These are phyloP conservation scores for Glarea lozoyensis DNA, from an alignment of 495 filamentous ascomycete species.

Conservation along the genomic window DNA sequence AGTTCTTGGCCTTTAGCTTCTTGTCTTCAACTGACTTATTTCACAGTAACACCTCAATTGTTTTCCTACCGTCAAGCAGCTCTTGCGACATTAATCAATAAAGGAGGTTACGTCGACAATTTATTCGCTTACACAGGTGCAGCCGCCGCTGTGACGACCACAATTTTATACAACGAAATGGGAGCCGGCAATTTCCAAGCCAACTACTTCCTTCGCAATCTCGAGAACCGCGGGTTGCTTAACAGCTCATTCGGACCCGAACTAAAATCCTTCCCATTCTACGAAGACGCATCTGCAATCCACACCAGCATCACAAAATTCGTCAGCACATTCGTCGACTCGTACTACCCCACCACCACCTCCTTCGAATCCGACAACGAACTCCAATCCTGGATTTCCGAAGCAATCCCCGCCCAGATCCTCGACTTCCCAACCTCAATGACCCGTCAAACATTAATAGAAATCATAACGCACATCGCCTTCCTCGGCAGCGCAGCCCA, in stretches of 20 bases:
- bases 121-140: slow-evolving; percentile 18
- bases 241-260: slow-evolving; percentile 21
- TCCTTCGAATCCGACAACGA: slow-evolving; percentile 22
- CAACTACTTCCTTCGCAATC: slow-evolving; percentile 26
- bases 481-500: slow-evolving; percentile 19
- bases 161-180: slow-evolving; percentile 18
- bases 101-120: slow-evolving; percentile 23
- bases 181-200: slow-evolving; percentile 22
- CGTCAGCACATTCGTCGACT: slow-evolving; percentile 24
- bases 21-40: neutral
- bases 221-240: slow-evolving; percentile 24
- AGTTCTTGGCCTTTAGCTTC: slow-evolving; percentile 1
- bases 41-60: slow-evolving; percentile 11
- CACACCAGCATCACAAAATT: slow-evolving; percentile 19
- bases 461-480: slow-evolving; percentile 27
- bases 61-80: slow-evolving; percentile 20
- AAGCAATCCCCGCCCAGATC: slow-evolving; percentile 19
- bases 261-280: slow-evolving; percentile 27
- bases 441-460: slow-evolving; percentile 19
- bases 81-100: slow-evolving; percentile 18
- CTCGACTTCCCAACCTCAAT: slow-evolving; percentile 22
- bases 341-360: slow-evolving; percentile 23
- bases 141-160: slow-evolving; percentile 12
- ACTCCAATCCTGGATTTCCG: slow-evolving; percentile 24
- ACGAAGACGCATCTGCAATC: slow-evolving; percentile 26